These are phyloP conservation scores for Aegilops sharonensis DNA, from an alignment of 176 grass and related monocot species.

Conservation along the genomic window DNA sequence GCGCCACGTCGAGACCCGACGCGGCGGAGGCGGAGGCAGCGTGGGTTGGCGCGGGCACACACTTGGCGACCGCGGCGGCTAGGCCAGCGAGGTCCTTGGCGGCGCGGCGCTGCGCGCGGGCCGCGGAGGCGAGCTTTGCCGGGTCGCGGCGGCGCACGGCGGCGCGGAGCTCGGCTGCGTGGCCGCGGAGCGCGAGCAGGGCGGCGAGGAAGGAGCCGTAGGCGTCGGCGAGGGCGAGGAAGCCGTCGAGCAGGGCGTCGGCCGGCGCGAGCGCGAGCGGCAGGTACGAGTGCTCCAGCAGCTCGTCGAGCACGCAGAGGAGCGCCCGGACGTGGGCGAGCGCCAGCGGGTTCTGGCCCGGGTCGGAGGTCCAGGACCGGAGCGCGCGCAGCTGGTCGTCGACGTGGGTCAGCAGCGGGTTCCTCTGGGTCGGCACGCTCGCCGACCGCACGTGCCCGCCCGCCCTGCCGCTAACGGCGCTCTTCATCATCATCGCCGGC, in stretches of 20 bases:
- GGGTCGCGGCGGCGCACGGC: slow-evolving; percentile 37
- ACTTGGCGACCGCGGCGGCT: neutral
- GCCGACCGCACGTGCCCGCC: slow-evolving; percentile 50
- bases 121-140: slow-evolving; percentile 18
- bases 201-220: slow-evolving; percentile 45
- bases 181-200: slow-evolving; percentile 33
- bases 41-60: neutral
- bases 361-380: slow-evolving; percentile 16
- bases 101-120: slow-evolving; percentile 28
- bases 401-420: slow-evolving; percentile 52
- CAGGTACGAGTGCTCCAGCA: slow-evolving; percentile 34
- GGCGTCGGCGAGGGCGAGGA: slow-evolving; percentile 64
- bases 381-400: slow-evolving; percentile 47
- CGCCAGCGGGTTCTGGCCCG: slow-evolving; percentile 27
- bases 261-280: neutral
- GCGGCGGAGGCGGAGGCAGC: neutral
- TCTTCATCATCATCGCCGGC: neutral
- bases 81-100: slow-evolving; percentile 38
- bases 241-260: slow-evolving; percentile 50
- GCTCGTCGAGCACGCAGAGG: slow-evolving; percentile 63
- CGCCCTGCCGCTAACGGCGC: neutral
- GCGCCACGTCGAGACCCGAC: slow-evolving; percentile 26
- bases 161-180: slow-evolving; percentile 35
- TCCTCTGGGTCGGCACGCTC: slow-evolving; percentile 50
- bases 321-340: slow-evolving; percentile 47